Percentiles rank a stretch among this genome's conserved stretches.
phyloP scores from a whole-genome alignment of 2,329 filamentous ascomycete species.

The Aspergillus sp. region DNA sequence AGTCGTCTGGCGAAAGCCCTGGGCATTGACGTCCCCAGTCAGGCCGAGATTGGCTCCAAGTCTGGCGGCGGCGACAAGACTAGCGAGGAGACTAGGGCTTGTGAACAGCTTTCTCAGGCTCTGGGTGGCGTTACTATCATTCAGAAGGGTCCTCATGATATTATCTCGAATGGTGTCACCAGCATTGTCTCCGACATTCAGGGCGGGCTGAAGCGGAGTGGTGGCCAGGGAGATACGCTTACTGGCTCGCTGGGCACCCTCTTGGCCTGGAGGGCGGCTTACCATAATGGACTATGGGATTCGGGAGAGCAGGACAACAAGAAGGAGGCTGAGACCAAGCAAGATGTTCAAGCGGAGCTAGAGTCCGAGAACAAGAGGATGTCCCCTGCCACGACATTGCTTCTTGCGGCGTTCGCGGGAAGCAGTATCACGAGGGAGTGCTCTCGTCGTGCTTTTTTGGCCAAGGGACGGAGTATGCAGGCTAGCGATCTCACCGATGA shows the following conservation, averaged over 20 bases:
- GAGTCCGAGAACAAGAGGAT: conserved; percentile 58
- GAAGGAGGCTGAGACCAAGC: conserved; percentile 38
- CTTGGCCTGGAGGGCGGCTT: conserved; percentile 83
- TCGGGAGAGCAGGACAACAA: conserved; percentile 35
- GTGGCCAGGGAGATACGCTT: conserved; percentile 92
- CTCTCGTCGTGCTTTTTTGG: conserved; percentile 80
- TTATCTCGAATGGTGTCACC: conserved; percentile 75
- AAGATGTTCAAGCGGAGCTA: conserved; percentile 44
- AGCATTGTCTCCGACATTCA: conserved; percentile 76
- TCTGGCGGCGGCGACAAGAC: conserved; percentile 44
- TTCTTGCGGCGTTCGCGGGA: conserved; percentile 82
- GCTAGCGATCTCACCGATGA: conserved; percentile 91
- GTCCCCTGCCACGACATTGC: conserved; percentile 61
- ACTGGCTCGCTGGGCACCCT: conserved; percentile 89
- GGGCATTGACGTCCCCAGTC: conserved; percentile 60
- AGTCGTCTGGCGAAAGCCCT: conserved; percentile 75
- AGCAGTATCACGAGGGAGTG: conserved; percentile 87
- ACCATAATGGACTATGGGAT: conserved; percentile 80
- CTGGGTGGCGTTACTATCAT: conserved; percentile 88
- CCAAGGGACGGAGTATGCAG: conserved; percentile 84
- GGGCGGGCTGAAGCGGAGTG: conserved; percentile 85
- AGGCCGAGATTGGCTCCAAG: conserved; percentile 40
- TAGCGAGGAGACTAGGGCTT: conserved; percentile 59
- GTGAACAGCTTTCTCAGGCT: conserved; percentile 68
- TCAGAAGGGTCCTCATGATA: conserved; percentile 82